Evolutionary conservation across 2,329 filamentous ascomycete genomes (phyloP).

Genomic region (Magnaporthiopsis rhizophila): DNA sequence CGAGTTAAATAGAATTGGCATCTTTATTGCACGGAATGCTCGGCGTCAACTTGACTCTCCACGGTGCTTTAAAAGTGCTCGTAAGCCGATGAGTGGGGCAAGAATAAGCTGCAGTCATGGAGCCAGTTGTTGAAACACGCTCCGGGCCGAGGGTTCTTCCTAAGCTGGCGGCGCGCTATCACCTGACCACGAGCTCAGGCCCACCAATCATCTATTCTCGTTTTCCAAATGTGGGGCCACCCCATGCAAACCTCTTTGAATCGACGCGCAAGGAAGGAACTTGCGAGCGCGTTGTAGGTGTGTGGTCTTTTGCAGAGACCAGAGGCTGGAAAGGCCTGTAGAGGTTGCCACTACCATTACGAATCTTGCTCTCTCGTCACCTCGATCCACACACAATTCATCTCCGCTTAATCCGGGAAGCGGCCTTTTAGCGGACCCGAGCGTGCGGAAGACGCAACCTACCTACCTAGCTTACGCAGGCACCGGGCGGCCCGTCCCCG

Average conservation of each 20-base stretch:
- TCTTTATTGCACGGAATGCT: too few species aligned
- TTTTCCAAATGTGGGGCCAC: background rate
- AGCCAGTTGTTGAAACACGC: too few species aligned
- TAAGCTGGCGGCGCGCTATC: background rate
- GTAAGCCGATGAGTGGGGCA: too few species aligned
- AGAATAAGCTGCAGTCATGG: too few species aligned
- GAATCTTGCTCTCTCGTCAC: background rate
- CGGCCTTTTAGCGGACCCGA: background rate
- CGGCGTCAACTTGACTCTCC: too few species aligned
- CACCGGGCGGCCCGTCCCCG: background rate
- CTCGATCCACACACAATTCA: background rate
- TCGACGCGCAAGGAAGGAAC: background rate
- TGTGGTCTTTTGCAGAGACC: background rate
- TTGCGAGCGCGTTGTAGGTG: background rate
- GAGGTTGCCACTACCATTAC: too few species aligned
- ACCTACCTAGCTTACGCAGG: background rate
- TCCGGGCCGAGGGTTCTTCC: background rate
- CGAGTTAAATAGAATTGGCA: too few species aligned
- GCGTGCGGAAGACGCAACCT: background rate
- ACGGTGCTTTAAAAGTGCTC: too few species aligned
- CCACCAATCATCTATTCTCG: background rate
- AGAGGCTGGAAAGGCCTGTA: background rate
- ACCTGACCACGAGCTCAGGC: background rate
- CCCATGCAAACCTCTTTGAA: slow-evolving; percentile 1
- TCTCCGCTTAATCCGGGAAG: too few species aligned